Base-by-base conservation (phyloP, 352 stramenopile species). In the Pythium insidiosum region DNA sequence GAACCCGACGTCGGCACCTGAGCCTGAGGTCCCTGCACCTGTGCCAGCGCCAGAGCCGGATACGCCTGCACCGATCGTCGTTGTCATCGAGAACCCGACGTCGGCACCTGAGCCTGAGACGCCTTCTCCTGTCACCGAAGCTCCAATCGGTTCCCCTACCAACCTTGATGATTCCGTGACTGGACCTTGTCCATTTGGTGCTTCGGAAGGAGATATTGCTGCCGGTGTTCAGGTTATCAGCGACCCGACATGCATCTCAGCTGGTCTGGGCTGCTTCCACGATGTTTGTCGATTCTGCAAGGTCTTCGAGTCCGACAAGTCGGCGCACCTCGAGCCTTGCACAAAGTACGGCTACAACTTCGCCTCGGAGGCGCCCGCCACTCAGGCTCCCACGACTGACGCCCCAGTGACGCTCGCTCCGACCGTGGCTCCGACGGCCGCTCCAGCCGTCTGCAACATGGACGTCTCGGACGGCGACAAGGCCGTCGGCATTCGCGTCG, bases 251-350 rank as follows among this genome's bases (percentile, higher is more conserved):
- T 66, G 58, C 25, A 34, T 38, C 23, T 35, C 6, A 12, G 53
- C 47, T 15, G 47, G 58, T 15, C 44, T 62, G 9, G 58, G 53
- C 23, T 66, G 58, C 40, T 56, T 56, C 25, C 18, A 50, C 7
- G 28, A 48, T 10, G 38, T 59, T 2, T 66, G 58, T 15, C 53
- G 53, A 25, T 60, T 54, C 28, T 66, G 53, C 37, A 44, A 46
- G 36, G 37, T 39, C 37, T 45, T 46, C 15, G 21, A 40, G 26
- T 25, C 46, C 1, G 21, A 38, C 15, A 21, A 53, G 37, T 53
- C 46, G 7, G 29, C 21, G 15, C 23, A 53, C 29, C 38, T 53
- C 28, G 13, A 39, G 25, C 46, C 38, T 53, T 16, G 26, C 9
- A 15, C 28, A 9, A 33, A 33, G 9, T 33, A 33, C 28, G 9